Base-by-base conservation (phyloP, 1,284 basidiomycete species). In the Leccinum cinnamomeum region DNA sequence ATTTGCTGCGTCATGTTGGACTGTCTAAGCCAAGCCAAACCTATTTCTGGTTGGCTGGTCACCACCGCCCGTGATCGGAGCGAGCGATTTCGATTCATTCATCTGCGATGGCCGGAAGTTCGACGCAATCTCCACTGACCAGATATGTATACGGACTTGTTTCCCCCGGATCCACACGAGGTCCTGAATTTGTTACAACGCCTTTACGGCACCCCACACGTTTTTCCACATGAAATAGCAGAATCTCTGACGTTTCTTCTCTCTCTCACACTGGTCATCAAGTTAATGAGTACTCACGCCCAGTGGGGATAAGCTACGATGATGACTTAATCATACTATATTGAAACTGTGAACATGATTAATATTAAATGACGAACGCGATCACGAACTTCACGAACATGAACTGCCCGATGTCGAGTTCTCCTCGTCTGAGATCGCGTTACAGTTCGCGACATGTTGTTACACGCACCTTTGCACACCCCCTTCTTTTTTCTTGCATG, bases 341-440 rank as follows among this genome's bases (percentile, higher is more conserved):
- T 50, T 48, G 7, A 23, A 48, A 48, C 14, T 41, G 16, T n/a
- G 16, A 41, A 41, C 16, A 41, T 41, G 39, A 30, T 30, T 30
- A 30, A 8, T 30, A 30, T 30, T 7, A 30, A n/a, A 41, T 41
- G 39, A 41, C 44, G 11, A 48, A 48, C 6, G 11, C 41, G 41
- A 18, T 18, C 41, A 23, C 12, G 20, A 20, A 20, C 35, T 37
- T 37, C 18, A 48, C 6, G 46, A 23, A 20, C 20, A 18, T 48
- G 46, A 23, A 18, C 20, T 46, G 44, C 44, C 44, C 18, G 23
- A 20, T 48, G 46, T 18, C 20, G 20, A 48, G 46, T 48, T 41
- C 46, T 46, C 50, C n/a, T 41, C 16, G 41, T 60, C 46, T 62
- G 57, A 56, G 53, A 65, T 60, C 57, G 25, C n/a, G 30, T n/a